Base-by-base conservation (phyloP, 805 yeast genomes). In the Saturnispora sanitii region DNA sequence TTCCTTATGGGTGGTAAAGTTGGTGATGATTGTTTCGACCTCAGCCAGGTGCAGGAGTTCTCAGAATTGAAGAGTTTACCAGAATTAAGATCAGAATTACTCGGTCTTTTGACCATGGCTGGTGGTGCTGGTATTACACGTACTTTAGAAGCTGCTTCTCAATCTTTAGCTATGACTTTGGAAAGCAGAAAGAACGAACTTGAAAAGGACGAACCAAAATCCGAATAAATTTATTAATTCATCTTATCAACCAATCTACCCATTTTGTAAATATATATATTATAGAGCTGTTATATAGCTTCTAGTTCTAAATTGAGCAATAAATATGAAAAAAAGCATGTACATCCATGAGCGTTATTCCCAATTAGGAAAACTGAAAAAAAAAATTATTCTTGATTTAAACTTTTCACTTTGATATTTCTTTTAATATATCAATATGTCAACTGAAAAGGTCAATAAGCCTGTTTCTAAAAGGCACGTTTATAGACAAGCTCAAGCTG, bases 121-220 rank as follows among this genome's bases (percentile, higher is more conserved):
- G 84, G 95, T 43, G 97, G 96, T 55, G 88, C 85, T 34, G 94
- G 94, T 9, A 70, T 90, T 56, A 94, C 82, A 11, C 75, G 74
- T 63, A 84, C 95, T 15, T 70, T 90, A 55, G 80, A 82, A 62
- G 58, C 81, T 16, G 67, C 84, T n/a, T 63, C 83, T 13, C 75
- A 76, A 48, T 62, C 66, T 43, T 71, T 88, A 51, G 84, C 84
- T 55, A 65, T 86, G 60, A 82, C 94, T 7, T 62, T 88, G 60
- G 80, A 83, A 45, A 68, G 79, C 43, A 82, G 78, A 49, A 57
- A 53, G 34, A 45, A 49, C 19, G 61, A 57, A 42, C 28, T 59
- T 32, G 62, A 57, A 39, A 48, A 43, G 20, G 37, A 21, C 4
- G 39, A 30, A 23, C 39, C 19, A 16, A n/a, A n/a, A n/a, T n/a